These are phyloP conservation scores for Didymella arachidicola DNA, from an alignment of 2,329 filamentous ascomycete species.

Conservation along the genomic window DNA sequence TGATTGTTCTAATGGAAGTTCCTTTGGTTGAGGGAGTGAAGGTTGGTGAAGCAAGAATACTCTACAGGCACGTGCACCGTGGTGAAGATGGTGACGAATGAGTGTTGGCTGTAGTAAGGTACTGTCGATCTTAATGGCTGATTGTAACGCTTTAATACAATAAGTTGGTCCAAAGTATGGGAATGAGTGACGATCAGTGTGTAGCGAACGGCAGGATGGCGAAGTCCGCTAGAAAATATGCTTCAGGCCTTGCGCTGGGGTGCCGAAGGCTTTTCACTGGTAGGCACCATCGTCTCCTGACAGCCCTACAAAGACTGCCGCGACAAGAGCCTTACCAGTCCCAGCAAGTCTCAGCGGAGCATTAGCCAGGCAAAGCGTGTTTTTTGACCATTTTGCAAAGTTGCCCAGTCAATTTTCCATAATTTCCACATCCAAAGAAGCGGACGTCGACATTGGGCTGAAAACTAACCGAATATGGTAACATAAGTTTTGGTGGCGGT, in stretches of 20 bases:
- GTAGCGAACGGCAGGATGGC: background rate
- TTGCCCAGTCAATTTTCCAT: conserved; percentile 12
- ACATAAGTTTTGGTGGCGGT: conserved; percentile 14
- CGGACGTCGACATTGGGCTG: conserved; percentile 2
- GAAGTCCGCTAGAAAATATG: background rate
- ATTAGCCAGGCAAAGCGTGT: conserved; percentile 2
- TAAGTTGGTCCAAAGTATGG: background rate
- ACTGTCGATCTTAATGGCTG: conserved; percentile 5
- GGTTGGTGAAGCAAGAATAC: background rate
- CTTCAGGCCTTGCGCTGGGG: background rate
- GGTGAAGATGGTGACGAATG: background rate
- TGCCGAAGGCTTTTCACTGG: conserved; percentile 13
- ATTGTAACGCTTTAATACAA: conserved; percentile 1
- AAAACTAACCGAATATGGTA: conserved; percentile 16
- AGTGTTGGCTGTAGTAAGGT: background rate
- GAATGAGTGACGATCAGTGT: conserved; percentile 1
- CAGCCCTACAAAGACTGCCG: conserved; percentile 1
- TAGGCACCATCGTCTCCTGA: conserved; percentile 10
- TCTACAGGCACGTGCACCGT: background rate
- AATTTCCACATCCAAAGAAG: conserved; percentile 15
- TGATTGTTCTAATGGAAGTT: background rate
- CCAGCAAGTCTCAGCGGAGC: conserved; percentile 10
- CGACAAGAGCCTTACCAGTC: conserved; percentile 1
- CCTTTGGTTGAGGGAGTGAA: background rate
- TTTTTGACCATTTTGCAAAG: conserved; percentile 7